A percentile compares a stretch with the other conserved stretches of the same genome.
These are phyloP conservation scores for Jamesozyma jinghongensis DNA, from an alignment of 805 yeast species.

Conservation along the genomic window DNA sequence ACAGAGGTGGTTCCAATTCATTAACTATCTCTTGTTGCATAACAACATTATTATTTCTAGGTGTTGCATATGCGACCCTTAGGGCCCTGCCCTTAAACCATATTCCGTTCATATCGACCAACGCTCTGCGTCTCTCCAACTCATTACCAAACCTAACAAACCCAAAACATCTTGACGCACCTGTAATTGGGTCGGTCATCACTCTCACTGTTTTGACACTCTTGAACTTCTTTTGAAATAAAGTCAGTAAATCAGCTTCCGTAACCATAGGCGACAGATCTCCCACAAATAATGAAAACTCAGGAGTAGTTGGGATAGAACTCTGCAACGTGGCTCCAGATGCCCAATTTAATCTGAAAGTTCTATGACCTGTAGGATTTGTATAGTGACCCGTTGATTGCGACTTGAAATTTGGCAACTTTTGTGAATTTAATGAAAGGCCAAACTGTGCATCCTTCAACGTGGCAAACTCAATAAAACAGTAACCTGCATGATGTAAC, in stretches of 20 bases:
- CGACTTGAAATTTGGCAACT: slow-evolving; percentile 43
- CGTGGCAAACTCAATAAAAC: slow-evolving; percentile 66
- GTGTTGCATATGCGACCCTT: slow-evolving; percentile 72
- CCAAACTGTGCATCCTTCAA: slow-evolving; percentile 66
- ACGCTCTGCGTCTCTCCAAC: slow-evolving; percentile 56
- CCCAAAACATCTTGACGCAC: slow-evolving; percentile 71
- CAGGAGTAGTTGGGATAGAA: slow-evolving; percentile 65
- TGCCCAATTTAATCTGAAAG: slow-evolving; percentile 76
- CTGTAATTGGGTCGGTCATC: slow-evolving; percentile 77
- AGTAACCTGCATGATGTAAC: slow-evolving; percentile 51
- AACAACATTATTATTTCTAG: slow-evolving; percentile 39
- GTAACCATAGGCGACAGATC: slow-evolving; percentile 71
- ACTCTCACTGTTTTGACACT: slow-evolving; percentile 74
- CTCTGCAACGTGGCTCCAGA: slow-evolving; percentile 69
- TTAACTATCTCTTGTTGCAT: slow-evolving; percentile 1
- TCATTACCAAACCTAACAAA: slow-evolving; percentile 70
- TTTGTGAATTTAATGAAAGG: slow-evolving; percentile 53
- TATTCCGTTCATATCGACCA: slow-evolving; percentile 67
- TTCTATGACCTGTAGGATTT: slow-evolving; percentile 39
- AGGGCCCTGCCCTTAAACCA: slow-evolving; percentile 74
- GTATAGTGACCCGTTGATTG: slow-evolving; percentile 17
- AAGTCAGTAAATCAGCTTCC: slow-evolving; percentile 65
- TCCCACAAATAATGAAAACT: slow-evolving; percentile 73
- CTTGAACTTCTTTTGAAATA: slow-evolving; percentile 57
- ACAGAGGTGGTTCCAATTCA: slow-evolving; percentile 2